Evolutionary conservation across 1,139 yeast species (phyloP), one percentile per base, ranked within the genome.

Genomic region (Debaryomyces sp.): DNA sequence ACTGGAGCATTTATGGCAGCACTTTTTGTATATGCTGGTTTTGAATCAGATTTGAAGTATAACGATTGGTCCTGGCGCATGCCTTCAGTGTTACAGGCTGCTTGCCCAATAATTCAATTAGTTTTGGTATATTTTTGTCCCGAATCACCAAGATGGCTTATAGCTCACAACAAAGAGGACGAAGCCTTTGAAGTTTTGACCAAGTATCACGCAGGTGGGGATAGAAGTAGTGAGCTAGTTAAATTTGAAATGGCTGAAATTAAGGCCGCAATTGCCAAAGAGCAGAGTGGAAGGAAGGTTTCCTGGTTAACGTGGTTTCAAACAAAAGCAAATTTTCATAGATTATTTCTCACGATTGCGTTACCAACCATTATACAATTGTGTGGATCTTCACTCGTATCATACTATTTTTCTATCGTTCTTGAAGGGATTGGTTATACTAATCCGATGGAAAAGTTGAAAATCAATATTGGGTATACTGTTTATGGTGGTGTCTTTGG

Each of bases 141-240:
- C 1, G 82, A 78, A 59, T 70, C 80, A 35, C 82, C 82, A 34
- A 64, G 82, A 57, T 77, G 54, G 52, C 65, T 73, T 55, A 64
- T 76, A 29, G 59, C 67, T 36, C 65, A 63, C 48, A 76, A 76
- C 13, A 67, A 63, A 42, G 55, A 60, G 18, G 75, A 68, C 1
- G 59, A 73, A 50, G 74, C 81, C 2, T 64, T 78, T 32, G 54
- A 61, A 27, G 69, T 80, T 45, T 69, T 84, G 49, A 58, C 75
- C n/a, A 71, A 67, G 54, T 65, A 59, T 49, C 82, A 79, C 55
- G 71, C 66, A 36, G 80, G 79, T 47, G 56, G 64, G 46, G 60
- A 57, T 26, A 58, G 57, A 34, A 62, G 54, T 2, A 43, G 57
- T 39, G 62, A 56, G 12, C 54, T 72, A 37, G 67, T 71, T 38